Evolutionary conservation across 2,329 filamentous ascomycete genomes (phyloP).

Genomic region (Blastomyces gilchristii): DNA sequence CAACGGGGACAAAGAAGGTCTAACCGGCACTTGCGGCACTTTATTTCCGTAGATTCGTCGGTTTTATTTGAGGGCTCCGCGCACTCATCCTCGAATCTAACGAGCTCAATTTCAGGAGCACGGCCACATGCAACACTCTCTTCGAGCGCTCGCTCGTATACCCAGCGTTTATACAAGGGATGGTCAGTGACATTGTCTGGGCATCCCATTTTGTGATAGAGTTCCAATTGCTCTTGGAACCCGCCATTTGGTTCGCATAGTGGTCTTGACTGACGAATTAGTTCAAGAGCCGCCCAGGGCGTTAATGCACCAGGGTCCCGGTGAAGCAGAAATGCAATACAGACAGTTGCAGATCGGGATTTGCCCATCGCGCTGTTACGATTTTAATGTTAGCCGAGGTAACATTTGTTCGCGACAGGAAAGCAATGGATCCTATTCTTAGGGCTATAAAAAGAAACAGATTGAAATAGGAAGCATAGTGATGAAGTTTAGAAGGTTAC

Average conservation of each 20-base stretch:
- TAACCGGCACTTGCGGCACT: constrained; percentile 84
- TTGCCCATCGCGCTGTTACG: constrained; percentile 78
- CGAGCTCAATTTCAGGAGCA: constrained; percentile 63
- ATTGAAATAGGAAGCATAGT: neutral
- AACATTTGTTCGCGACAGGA: neutral
- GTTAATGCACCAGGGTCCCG: constrained; percentile 46
- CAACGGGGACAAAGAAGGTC: constrained; percentile 19
- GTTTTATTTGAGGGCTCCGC: constrained; percentile 15
- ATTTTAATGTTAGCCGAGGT: constrained; percentile 3
- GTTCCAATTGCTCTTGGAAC: constrained; percentile 77
- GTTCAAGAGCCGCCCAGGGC: constrained; percentile 55
- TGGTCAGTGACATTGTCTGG: constrained; percentile 58
- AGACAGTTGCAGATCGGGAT: constrained; percentile 76
- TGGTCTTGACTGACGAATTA: constrained; percentile 59
- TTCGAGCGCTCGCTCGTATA: constrained; percentile 56
- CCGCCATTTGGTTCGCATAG: constrained; percentile 82
- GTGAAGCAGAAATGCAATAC: constrained; percentile 74
- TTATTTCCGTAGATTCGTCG: constrained; percentile 46
- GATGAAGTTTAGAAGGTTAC: neutral
- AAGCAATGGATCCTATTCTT: neutral
- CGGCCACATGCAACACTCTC: constrained; percentile 61
- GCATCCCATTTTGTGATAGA: constrained; percentile 82
- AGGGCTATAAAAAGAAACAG: neutral
- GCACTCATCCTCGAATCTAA: constrained; percentile 60
- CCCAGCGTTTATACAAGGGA: constrained; percentile 70